Percentiles rank a stretch among this genome's conserved stretches.
phyloP scores from a whole-genome alignment of 1,284 basidiomycete genomes.

The Phellopilus nigrolimitatus region DNA sequence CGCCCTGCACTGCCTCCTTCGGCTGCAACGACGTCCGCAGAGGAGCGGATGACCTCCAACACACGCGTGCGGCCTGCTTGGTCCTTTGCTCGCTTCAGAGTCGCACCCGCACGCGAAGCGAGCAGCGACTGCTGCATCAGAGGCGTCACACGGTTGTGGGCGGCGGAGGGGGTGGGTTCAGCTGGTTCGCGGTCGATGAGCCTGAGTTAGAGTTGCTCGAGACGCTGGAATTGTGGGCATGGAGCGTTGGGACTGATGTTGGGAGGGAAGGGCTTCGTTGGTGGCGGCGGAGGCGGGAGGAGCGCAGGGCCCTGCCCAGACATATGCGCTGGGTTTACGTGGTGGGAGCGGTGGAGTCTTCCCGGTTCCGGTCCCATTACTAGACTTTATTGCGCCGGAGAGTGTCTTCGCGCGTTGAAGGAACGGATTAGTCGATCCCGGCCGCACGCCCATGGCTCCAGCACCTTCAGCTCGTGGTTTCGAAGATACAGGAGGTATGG shows the following conservation, averaged over 20 bases:
- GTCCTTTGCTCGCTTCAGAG: conserved; percentile 60
- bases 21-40: neutral
- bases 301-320: neutral
- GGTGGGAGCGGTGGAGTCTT: conserved; percentile 27
- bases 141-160: conserved; percentile 25
- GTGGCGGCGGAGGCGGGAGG: conserved; percentile 30
- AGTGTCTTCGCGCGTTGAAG: conserved; percentile 29
- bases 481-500: conserved; percentile 9
- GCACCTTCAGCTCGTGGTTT: conserved; percentile 11
- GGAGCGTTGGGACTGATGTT: conserved; percentile 1
- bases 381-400: conserved; percentile 13
- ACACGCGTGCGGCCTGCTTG: conserved; percentile 64
- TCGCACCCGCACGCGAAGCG: conserved; percentile 63
- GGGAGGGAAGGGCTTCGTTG: conserved; percentile 28
- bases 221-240: no score
- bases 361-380: no score
- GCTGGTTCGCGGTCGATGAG: neutral
- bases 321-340: conserved; percentile 25
- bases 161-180: conserved; percentile 24
- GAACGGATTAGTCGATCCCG: conserved; percentile 35
- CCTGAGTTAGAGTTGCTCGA: no score
- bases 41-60: conserved; percentile 49
- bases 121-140: conserved; percentile 68
- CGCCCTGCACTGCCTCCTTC: conserved; percentile 1
- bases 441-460: conserved; percentile 21